Evolutionary conservation across 305 asterid genomes (phyloP).

Genomic region (Ruellia speciosa): DNA sequence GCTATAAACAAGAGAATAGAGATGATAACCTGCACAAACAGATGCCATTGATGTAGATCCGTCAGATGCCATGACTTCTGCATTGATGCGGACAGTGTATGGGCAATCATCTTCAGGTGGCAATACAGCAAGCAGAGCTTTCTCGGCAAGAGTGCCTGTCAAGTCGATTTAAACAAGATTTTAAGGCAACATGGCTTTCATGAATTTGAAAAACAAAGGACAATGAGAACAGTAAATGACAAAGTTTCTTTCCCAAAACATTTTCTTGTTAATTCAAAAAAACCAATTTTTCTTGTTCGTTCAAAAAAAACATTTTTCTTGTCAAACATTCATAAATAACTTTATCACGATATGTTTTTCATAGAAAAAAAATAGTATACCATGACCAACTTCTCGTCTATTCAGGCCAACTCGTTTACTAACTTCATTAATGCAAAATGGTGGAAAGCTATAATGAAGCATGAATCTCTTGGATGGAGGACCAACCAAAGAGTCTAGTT

Average conservation of each 20-base stretch:
- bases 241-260: constrained; percentile 3
- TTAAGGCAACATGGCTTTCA: neutral
- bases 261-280: neutral
- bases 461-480: constrained; percentile 90
- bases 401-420: constrained; percentile 83
- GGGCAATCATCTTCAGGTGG: constrained; percentile 86
- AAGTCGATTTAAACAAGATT: neutral
- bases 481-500: constrained; percentile 73
- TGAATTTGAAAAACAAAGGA: neutral
- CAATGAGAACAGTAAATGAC: too few species aligned
- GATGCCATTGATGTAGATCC: constrained; percentile 99
- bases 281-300: too few species aligned
- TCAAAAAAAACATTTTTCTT: neutral
- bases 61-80: constrained; percentile 98
- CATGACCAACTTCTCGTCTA: constrained; percentile 98
- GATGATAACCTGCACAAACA: constrained; percentile 85
- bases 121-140: constrained; percentile 77
- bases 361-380: constrained; percentile 34
- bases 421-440: constrained; percentile 88
- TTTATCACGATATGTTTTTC: neutral
- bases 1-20: constrained; percentile 8
- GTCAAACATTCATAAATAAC: constrained; percentile 2
- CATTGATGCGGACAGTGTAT: constrained; percentile 83
- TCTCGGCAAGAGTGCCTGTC: constrained; percentile 96
- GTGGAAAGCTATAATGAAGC: constrained; percentile 98